Percentiles rank a stretch among this genome's conserved stretches.
Evolutionary conservation across 768 basidiomycete genomes (phyloP).

Genomic region (Rhizopogon vesiculosus): DNA sequence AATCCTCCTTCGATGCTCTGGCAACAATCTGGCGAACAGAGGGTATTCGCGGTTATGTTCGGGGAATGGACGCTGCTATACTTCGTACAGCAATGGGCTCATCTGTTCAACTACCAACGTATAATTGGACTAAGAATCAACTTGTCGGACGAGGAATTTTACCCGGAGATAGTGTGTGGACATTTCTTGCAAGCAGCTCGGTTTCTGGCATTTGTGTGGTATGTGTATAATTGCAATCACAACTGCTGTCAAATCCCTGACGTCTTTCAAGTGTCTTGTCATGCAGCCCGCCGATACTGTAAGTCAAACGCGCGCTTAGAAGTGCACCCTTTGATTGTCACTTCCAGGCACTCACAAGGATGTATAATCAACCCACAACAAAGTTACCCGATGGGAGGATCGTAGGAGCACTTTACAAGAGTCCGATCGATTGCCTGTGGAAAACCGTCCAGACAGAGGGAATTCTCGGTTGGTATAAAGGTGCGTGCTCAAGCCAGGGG

Average conservation of each 20-base stretch:
- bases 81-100: slow-evolving; percentile 94
- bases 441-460: slow-evolving; percentile 93
- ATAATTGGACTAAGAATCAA: slow-evolving; percentile 87
- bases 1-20: slow-evolving; percentile 77
- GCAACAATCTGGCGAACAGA: slow-evolving; percentile 76
- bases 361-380: slow-evolving; percentile 93
- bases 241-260: neutral
- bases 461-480: slow-evolving; percentile 93
- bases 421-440: slow-evolving; percentile 94
- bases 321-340: neutral
- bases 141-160: slow-evolving; percentile 65
- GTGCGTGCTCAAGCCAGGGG: slow-evolving; percentile 29
- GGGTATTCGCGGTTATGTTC: slow-evolving; percentile 71
- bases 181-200: slow-evolving; percentile 83
- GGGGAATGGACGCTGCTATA: slow-evolving; percentile 92
- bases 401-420: slow-evolving; percentile 79
- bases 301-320: slow-evolving; percentile 20
- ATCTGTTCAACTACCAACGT: slow-evolving; percentile 93
- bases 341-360: slow-evolving; percentile 74
- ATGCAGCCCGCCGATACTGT: slow-evolving; percentile 97
- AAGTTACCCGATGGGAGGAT: slow-evolving; percentile 64
- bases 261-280: slow-evolving; percentile 56
- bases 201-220: slow-evolving; percentile 92
- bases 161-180: slow-evolving; percentile 75
- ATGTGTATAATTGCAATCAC: slow-evolving; percentile 26